Evolutionary conservation across 2,329 filamentous ascomycete species (phyloP), one percentile per base, ranked within the genome.

Genomic region (Xylariaceae sp.): DNA sequence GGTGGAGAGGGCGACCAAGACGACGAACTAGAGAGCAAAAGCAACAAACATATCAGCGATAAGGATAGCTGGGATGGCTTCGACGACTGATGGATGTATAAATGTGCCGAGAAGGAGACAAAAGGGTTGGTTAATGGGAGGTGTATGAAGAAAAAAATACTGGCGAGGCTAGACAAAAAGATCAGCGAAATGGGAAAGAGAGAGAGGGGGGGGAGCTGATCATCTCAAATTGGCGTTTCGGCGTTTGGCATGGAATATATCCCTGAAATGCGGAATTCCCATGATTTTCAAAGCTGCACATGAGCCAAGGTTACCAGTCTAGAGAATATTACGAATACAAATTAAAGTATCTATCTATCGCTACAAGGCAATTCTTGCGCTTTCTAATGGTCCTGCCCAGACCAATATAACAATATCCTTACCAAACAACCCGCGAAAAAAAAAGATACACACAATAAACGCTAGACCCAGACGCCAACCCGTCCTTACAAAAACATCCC

Each of bases 51-150:
- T 35, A 59, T 54, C 16, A 62, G 67, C n/a, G 69, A 68, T 17
- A 69, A 74, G 5, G 72, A 72, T 21, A 75, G 77, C 49, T 87
- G 81, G 78, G 80, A 73, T 49, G 85, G 85, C 0, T 79, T 88
- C 50, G 75, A 77, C 6, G 80, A 84, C 51, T 82, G 63, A 70
- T 12, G 36, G 8, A 24, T n/a, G n/a, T n/a, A n/a, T n/a, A n/a
- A n/a, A n/a, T n/a, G 13, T 9, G 17, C 21, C 21, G 11, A 24
- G 7, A 31, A 3, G 16, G 8, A 9, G 28, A n/a, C 12, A n/a
- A n/a, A n/a, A n/a, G n/a, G n/a, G n/a, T n/a, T n/a, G n/a, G n/a
- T n/a, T n/a, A n/a, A n/a, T n/a, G n/a, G n/a, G n/a, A n/a, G n/a
- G n/a, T n/a, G n/a, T n/a, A n/a, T n/a, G n/a, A n/a, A n/a, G n/a